Evolutionary conservation across 1,284 basidiomycete genomes (phyloP).

Genomic region (Xanthoconium separans): DNA sequence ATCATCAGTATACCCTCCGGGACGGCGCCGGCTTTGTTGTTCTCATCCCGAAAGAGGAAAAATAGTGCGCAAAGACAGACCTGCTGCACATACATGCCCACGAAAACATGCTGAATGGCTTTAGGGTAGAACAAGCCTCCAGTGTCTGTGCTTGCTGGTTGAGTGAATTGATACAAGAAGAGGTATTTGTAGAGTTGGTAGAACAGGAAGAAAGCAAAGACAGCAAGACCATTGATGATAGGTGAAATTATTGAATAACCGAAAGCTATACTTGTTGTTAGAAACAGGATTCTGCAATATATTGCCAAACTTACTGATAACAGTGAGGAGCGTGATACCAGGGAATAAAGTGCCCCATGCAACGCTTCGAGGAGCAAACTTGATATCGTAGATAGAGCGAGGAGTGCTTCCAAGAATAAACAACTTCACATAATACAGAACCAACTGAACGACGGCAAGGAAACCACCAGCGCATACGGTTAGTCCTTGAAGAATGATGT

Average conservation of each 20-base stretch:
- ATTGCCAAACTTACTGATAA: conserved; percentile 61
- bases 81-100: conserved; percentile 85
- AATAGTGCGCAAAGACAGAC: conserved; percentile 84
- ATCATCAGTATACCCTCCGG: conserved; percentile 82
- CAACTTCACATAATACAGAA: conserved; percentile 85
- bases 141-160: conserved; percentile 75
- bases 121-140: conserved; percentile 96
- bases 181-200: conserved; percentile 89
- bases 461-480: conserved; percentile 78
- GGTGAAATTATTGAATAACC: conserved; percentile 93
- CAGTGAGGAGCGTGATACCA: conserved; percentile 68
- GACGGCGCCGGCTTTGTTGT: conserved; percentile 54
- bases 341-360: conserved; percentile 90
- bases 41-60: conserved; percentile 72
- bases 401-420: conserved; percentile 88
- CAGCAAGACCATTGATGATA: conserved; percentile 90
- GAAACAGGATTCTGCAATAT: neutral
- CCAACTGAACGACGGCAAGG: conserved; percentile 72
- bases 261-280: conserved; percentile 43
- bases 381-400: conserved; percentile 79
- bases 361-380: conserved; percentile 64
- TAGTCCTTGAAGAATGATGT: conserved; percentile 69
- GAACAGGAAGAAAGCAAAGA: conserved; percentile 80
- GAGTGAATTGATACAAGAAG: conserved; percentile 81
- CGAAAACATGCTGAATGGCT: conserved; percentile 90